Percentiles rank a stretch among this genome's conserved stretches.
phyloP scores from a whole-genome alignment of 2,329 filamentous ascomycete genomes.

The Xylariaceae sp. region DNA sequence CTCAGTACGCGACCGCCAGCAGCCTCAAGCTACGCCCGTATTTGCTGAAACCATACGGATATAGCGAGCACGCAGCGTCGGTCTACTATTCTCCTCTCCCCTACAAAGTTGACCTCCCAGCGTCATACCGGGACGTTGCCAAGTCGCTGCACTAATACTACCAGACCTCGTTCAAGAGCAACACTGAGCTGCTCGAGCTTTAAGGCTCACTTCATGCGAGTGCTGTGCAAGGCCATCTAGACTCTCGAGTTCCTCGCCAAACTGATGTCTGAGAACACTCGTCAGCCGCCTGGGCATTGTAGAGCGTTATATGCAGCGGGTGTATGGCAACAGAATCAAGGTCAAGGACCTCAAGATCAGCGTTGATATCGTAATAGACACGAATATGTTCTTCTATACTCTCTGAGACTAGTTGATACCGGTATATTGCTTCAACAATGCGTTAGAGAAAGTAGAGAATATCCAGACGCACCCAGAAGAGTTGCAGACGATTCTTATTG shows the following conservation, averaged over 20 bases:
- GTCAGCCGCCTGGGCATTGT: constrained; percentile 32
- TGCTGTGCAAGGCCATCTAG: constrained; percentile 21
- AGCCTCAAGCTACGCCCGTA: constrained; percentile 34
- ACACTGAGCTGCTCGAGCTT: constrained; percentile 23
- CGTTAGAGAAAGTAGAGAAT: constrained; percentile 23
- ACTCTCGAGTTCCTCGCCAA: constrained; percentile 27
- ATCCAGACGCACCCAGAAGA: constrained; percentile 27
- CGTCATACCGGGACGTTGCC: constrained; percentile 20
- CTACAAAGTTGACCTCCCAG: constrained; percentile 17
- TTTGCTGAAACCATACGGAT: constrained; percentile 28
- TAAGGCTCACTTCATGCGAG: constrained; percentile 22
- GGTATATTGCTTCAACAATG: constrained; percentile 33
- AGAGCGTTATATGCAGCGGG: constrained; percentile 20
- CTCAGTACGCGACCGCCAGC: constrained; percentile 28
- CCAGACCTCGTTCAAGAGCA: constrained; percentile 18
- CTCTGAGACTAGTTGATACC: constrained; percentile 30
- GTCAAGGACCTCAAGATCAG: constrained; percentile 27
- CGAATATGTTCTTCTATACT: constrained; percentile 33
- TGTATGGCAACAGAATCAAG: constrained; percentile 24
- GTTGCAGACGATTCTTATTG: constrained; percentile 11
- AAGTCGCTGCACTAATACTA: constrained; percentile 23
- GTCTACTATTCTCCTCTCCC: constrained; percentile 22
- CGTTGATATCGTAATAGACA: constrained; percentile 31
- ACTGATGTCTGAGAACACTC: constrained; percentile 27
- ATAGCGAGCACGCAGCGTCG: constrained; percentile 21